phyloP scores from a whole-genome alignment of 1,139 yeast species.

The Debaryomyces subglobosus region DNA sequence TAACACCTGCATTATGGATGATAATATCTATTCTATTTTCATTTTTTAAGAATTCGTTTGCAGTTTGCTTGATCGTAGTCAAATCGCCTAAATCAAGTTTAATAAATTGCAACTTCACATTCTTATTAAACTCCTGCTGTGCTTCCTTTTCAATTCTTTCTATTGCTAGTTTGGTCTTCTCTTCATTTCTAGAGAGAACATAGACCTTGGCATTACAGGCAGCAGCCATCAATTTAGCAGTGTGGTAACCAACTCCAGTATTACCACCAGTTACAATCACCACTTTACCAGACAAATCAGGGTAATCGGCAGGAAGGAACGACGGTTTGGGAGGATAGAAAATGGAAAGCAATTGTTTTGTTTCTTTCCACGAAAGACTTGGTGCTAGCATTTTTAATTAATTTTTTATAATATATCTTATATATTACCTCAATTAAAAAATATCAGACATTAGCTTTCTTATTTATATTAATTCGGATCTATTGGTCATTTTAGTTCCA shows the following conservation, averaged over 20 bases:
- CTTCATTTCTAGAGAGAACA: constrained; percentile 21
- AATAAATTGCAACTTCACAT: constrained; percentile 16
- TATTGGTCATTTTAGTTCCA: neutral
- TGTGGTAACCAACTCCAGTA: constrained; percentile 31
- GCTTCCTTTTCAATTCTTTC: constrained; percentile 25
- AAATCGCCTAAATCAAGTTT: constrained; percentile 51
- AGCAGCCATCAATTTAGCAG: constrained; percentile 37
- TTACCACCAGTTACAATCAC: constrained; percentile 26
- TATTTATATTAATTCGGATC: neutral
- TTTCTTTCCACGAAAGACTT: neutral
- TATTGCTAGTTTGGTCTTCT: constrained; percentile 29
- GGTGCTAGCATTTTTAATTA: neutral
- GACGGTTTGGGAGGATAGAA: neutral
- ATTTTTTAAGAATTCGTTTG: constrained; percentile 26
- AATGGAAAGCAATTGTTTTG: neutral
- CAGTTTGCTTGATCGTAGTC: constrained; percentile 43
- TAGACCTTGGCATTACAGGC: constrained; percentile 40
- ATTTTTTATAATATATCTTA: neutral
- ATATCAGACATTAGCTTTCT: neutral
- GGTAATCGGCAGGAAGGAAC: constrained; percentile 14
- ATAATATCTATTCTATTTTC: constrained; percentile 40
- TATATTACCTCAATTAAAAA: neutral
- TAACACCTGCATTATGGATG: constrained; percentile 55
- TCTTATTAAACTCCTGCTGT: constrained; percentile 12
- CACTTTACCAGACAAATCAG: constrained; percentile 22